These are phyloP conservation scores for Ceratocystis huliohia DNA, from an alignment of 2,329 filamentous ascomycete species.

Conservation along the genomic window DNA sequence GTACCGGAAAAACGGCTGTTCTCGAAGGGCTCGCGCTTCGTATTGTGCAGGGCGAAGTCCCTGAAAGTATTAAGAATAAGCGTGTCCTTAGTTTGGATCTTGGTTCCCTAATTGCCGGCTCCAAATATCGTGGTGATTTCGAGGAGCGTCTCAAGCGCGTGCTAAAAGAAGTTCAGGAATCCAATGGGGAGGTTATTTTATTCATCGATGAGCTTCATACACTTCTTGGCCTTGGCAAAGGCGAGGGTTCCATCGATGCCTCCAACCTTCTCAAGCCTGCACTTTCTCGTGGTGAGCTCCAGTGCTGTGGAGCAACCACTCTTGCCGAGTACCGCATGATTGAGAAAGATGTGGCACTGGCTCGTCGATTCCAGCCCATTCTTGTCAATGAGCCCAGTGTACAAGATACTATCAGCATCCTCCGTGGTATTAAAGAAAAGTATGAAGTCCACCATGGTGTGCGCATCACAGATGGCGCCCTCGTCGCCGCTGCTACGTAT, in stretches of 20 bases:
- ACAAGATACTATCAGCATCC: slow-evolving; percentile 84
- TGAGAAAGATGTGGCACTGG: slow-evolving; percentile 89
- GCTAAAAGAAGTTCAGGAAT: slow-evolving; percentile 78
- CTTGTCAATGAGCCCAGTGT: slow-evolving; percentile 84
- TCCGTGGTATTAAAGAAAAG: slow-evolving; percentile 91
- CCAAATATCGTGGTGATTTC: slow-evolving; percentile 91
- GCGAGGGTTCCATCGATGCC: slow-evolving; percentile 91
- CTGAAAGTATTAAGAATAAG: slow-evolving; percentile 92
- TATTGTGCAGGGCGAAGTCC: slow-evolving; percentile 84
- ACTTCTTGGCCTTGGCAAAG: slow-evolving; percentile 81
- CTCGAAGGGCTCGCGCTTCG: slow-evolving; percentile 80
- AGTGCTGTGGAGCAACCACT: slow-evolving; percentile 91
- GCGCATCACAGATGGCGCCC: slow-evolving; percentile 77
- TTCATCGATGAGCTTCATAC: slow-evolving; percentile 95
- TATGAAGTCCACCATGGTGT: slow-evolving; percentile 98
- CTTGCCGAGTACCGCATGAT: slow-evolving; percentile 84
- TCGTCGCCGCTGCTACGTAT: slow-evolving; percentile 83
- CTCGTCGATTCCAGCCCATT: slow-evolving; percentile 87
- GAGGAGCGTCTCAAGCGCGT: slow-evolving; percentile 89
- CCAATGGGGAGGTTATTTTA: slow-evolving; percentile 77
- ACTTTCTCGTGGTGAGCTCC: slow-evolving; percentile 79
- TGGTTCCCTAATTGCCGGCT: slow-evolving; percentile 84
- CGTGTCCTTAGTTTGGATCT: slow-evolving; percentile 77
- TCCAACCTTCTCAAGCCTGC: slow-evolving; percentile 91
- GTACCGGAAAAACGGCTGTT: slow-evolving; percentile 88